Evolutionary conservation across 2,329 filamentous ascomycete species (phyloP), one percentile per base, ranked within the genome.

Genomic region (Nothophaeocryptopus gaeumannii): DNA sequence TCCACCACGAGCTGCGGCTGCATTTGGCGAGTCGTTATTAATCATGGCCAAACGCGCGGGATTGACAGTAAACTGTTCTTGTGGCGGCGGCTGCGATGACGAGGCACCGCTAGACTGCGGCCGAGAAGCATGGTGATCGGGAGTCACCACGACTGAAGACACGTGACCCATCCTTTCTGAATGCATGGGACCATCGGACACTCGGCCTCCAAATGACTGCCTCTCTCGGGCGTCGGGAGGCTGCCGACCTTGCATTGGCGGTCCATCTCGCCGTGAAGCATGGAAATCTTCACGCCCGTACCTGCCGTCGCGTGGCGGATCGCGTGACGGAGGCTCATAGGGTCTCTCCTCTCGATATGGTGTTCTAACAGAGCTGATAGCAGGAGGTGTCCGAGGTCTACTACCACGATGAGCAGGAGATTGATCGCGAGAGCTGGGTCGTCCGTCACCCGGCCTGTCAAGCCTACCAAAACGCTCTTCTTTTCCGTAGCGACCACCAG

Each of bases 11-110:
- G 51, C 40, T 13, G 13, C 48, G 3, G 45, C 15, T 13, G 40
- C 26, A 14, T 35, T 37, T 8, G 46, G 16, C 26, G 53, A 39
- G 26, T 54, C 58, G 29, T 40, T 45, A 32, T 69, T 66, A 36
- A 76, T 72, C 32, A 74, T 51, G 11, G 72, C 70, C 50, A 71
- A 66, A 14, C 74, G 71, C 13, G 69, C 72, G 9, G 73, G 72
- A 46, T 75, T 74, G 35, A 75, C 66, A 16, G 43, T 29, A 12
- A 47, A 45, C 43, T 43, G 53, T 31, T 49, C 55, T 31, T 49
- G 52, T 15, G 44, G 44, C 12, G 42, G 47, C 7, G 42, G 26
- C 20, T 54, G 46, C 7, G 39, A 44, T 11, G 47, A 32, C 33
- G 44, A 32, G 2, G 47, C 35, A 11, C 40, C 48, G 5, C 44